Base-by-base conservation (phyloP, 768 basidiomycete species). In the Lanmaoa rubissima region DNA sequence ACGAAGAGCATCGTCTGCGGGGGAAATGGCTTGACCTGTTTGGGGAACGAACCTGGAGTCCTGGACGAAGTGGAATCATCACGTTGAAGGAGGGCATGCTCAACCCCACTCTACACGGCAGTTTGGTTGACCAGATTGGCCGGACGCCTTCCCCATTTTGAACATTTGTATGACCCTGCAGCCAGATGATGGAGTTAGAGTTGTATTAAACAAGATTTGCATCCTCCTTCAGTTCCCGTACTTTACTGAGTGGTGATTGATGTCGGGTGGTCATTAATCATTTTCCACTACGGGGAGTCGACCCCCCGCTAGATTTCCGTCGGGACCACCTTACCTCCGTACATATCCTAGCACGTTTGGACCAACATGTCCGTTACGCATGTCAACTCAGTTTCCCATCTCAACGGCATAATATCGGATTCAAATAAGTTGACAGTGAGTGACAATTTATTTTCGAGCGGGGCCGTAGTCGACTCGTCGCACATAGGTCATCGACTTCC, bases 401-500 rank as follows among this genome's bases (percentile, higher is more conserved):
- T 92, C 53, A 79, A 86, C 50, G 70, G 69, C 8, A 77, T 88
- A 43, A 69, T 92, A 28, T 76, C 78, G 8, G 79, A 81, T 63
- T 82, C 82, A 4, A 79, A 81, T 51, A 90, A 89, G 66, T 68
- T 91, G 31, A 80, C 87, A 24, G 90, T 90, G 53, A 65, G 77
- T 55, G 0, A 59, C 24, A 13, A 3, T 12, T 12, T 28, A 1
- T 45, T 26, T 32, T 40, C 49, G 41, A 7, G 19, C 39, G 39
- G 24, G 16, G 32, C 24, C 2, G 12, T 26, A 46, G 41, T 44
- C 59, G 39, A 42, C 41, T 17, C 28, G n/a, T 14, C 47, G 41
- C 21, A 32, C 53, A 24, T 47, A 90, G 89, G 86, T 93, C 57
- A 90, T 93, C 58, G 91, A 93, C 73, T 93, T 93, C 66, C 88